Percentiles rank a stretch among this genome's conserved stretches.
Conservation (phyloP, 1,139 yeast genomes). For the Taphrina pruni region DNA sequence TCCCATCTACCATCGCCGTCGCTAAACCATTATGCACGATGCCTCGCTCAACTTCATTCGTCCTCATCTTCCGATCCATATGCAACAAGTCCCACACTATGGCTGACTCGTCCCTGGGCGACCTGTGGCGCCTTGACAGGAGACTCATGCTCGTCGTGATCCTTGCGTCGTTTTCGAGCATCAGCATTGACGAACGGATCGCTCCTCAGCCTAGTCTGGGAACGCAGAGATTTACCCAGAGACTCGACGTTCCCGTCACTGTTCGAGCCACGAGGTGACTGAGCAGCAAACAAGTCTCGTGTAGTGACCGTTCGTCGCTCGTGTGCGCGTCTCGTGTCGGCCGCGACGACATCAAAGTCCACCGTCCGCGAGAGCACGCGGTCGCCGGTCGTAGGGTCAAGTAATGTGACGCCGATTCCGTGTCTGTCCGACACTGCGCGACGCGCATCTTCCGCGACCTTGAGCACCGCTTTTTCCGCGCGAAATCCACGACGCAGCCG, state of each 20-base stretch:
- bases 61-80: constrained; percentile 10
- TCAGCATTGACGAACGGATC: constrained; percentile 10
- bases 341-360: background rate
- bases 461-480: constrained; percentile 34
- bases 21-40: background rate
- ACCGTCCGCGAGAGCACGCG: background rate
- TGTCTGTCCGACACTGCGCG: background rate
- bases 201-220: background rate
- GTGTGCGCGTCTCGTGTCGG: background rate
- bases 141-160: no score
- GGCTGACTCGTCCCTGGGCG: background rate
- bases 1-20: background rate
- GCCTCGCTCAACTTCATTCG: background rate
- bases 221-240: background rate
- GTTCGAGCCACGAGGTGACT: background rate
- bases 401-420: background rate
- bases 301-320: background rate
- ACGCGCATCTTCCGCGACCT: background rate
- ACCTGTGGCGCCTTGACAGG: no score
- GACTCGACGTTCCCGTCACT: background rate
- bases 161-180: background rate
- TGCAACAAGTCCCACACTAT: background rate
- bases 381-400: background rate
- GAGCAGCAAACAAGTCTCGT: background rate
- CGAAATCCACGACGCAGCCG: constrained; percentile 44